Percentiles rank a stretch among this genome's conserved stretches.
Evolutionary conservation across 2,329 filamentous ascomycete genomes (phyloP).

Genomic region (Bipolaris oryzae): DNA sequence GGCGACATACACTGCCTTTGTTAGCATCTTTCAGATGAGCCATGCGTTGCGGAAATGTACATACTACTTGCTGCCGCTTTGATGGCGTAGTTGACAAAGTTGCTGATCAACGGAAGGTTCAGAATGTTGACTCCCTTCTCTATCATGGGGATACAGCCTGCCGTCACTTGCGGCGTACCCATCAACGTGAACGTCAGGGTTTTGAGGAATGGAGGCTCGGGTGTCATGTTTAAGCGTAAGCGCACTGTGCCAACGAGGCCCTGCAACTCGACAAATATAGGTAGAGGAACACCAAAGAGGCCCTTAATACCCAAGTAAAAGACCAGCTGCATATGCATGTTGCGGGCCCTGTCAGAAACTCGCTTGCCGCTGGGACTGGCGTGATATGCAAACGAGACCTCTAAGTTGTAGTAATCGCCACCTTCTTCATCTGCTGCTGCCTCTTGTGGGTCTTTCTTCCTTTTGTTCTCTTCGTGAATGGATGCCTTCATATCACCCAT

Average conservation of each 20-base stretch:
- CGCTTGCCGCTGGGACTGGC: constrained; percentile 74
- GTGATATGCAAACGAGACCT: constrained; percentile 89
- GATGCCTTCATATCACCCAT: constrained; percentile 82
- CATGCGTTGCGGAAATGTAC: constrained; percentile 1
- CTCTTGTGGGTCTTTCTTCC: constrained; percentile 84
- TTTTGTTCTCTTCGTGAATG: constrained; percentile 77
- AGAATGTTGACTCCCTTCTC: constrained; percentile 87
- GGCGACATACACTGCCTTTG: constrained; percentile 74
- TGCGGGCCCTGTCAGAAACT: constrained; percentile 81
- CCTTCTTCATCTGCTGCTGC: constrained; percentile 87
- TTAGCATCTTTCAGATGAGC: constrained; percentile 37
- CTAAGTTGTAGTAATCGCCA: constrained; percentile 90
- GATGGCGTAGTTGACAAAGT: constrained; percentile 97
- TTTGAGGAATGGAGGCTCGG: constrained; percentile 90
- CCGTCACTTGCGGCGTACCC: constrained; percentile 87
- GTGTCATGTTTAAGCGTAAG: constrained; percentile 81
- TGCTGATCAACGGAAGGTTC: constrained; percentile 89
- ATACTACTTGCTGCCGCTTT: constrained; percentile 72
- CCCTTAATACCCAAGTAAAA: constrained; percentile 93
- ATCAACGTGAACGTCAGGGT: constrained; percentile 92
- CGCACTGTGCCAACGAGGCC: constrained; percentile 88
- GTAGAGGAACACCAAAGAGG: constrained; percentile 84
- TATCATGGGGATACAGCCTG: constrained; percentile 91
- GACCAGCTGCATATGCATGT: constrained; percentile 96
- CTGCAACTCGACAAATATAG: constrained; percentile 87